phyloP scores from a whole-genome alignment of 768 basidiomycete species.

The Pleurotus djamor region DNA sequence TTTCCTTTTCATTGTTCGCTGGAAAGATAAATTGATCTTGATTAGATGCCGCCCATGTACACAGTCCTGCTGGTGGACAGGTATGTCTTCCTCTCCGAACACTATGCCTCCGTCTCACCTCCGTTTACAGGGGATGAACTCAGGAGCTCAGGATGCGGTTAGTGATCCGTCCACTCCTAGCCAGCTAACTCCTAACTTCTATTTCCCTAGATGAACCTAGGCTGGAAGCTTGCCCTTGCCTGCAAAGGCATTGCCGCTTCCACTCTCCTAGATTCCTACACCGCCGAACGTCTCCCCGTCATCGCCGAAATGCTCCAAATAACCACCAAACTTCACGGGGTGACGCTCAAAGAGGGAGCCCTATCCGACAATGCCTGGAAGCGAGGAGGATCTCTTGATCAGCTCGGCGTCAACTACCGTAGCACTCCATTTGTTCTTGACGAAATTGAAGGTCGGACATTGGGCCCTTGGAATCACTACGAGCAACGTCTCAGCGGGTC shows the following conservation, averaged over 20 bases:
- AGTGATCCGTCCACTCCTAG: no score
- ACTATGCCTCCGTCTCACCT: conserved; percentile 10
- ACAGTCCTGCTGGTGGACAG: conserved; percentile 19
- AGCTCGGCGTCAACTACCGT: conserved; percentile 26
- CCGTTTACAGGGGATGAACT: conserved; percentile 29
- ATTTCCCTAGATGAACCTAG: conserved; percentile 32
- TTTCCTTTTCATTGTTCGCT: neutral
- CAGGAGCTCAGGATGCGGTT: conserved; percentile 35
- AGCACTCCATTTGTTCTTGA: conserved; percentile 21
- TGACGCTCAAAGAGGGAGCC: conserved; percentile 15
- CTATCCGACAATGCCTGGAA: conserved; percentile 2
- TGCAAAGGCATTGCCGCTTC: conserved; percentile 29
- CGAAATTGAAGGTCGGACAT: conserved; percentile 13
- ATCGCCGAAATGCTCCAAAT: conserved; percentile 41
- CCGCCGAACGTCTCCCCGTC: conserved; percentile 41
- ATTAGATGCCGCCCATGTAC: conserved; percentile 24
- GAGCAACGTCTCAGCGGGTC: conserved; percentile 14
- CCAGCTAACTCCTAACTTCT: no score
- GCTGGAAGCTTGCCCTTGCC: conserved; percentile 44
- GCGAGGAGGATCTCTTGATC: conserved; percentile 11
- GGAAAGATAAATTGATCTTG: conserved; percentile 13
- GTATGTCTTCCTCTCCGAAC: conserved; percentile 12
- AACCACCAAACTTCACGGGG: conserved; percentile 26
- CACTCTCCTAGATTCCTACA: conserved; percentile 37
- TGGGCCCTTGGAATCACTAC: conserved; percentile 11